phyloP scores from a whole-genome alignment of 1,139 yeast genomes.

The Zygosaccharomyces sapae region DNA sequence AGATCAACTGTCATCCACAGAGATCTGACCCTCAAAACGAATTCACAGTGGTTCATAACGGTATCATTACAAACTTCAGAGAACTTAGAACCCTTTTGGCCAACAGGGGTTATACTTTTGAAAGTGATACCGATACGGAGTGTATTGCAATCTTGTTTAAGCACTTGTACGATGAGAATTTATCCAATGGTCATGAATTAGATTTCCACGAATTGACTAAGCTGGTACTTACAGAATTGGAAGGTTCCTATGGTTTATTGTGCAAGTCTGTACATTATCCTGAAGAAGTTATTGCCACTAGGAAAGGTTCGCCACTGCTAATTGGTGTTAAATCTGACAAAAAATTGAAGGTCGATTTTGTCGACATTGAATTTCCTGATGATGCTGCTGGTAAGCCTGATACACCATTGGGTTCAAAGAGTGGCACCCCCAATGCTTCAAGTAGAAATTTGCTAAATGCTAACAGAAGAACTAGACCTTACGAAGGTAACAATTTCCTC shows the following conservation, averaged over 20 bases:
- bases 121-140: constrained; percentile 96
- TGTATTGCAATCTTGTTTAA: constrained; percentile 94
- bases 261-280: constrained; percentile 92
- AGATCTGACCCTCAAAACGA: constrained; percentile 78
- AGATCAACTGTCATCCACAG: constrained; percentile 91
- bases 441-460: constrained; percentile 15
- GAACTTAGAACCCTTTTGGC: constrained; percentile 78
- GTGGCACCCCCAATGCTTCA: constrained; percentile 21
- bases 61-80: constrained; percentile 93
- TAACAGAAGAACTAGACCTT: constrained; percentile 20
- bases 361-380: constrained; percentile 95
- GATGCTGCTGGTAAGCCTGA: constrained; percentile 40
- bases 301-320: constrained; percentile 96
- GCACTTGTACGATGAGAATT: constrained; percentile 80
- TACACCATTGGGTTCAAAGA: constrained; percentile 27
- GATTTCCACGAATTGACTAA: constrained; percentile 93
- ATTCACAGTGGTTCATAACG: constrained; percentile 93
- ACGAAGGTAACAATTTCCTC: constrained; percentile 34
- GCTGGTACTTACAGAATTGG: constrained; percentile 86
- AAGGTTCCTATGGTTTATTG: constrained; percentile 95
- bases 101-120: constrained; percentile 77
- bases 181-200: constrained; percentile 59
- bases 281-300: constrained; percentile 92
- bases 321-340: constrained; percentile 96
- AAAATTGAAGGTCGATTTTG: constrained; percentile 95